Evolutionary conservation across 2,329 filamentous ascomycete genomes (phyloP).

Genomic region (Dothistroma septosporum): DNA sequence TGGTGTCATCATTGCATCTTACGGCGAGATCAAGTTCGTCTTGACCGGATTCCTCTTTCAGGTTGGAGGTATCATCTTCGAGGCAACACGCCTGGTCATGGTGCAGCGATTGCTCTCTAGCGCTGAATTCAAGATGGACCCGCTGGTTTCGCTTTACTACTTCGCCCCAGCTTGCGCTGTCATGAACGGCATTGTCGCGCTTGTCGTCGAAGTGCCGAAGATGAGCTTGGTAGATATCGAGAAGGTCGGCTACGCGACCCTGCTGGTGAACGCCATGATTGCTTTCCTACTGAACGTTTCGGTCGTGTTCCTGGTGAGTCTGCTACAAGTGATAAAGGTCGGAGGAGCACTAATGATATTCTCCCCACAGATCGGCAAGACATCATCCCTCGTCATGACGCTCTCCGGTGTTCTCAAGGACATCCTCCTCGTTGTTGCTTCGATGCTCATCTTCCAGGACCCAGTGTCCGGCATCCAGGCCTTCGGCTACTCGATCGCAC

Average conservation of each 20-base stretch:
- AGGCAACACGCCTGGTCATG: constrained; percentile 78
- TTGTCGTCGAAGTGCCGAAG: constrained; percentile 69
- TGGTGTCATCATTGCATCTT: constrained; percentile 88
- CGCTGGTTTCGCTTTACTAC: constrained; percentile 83
- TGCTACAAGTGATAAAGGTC: too few relatives aligned
- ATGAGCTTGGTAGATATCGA: constrained; percentile 67
- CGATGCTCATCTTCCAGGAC: constrained; percentile 77
- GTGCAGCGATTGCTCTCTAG: constrained; percentile 78
- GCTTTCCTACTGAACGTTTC: constrained; percentile 81
- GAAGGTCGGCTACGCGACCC: constrained; percentile 66
- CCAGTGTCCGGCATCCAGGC: constrained; percentile 71
- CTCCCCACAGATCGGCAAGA: constrained; percentile 69
- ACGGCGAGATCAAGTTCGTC: constrained; percentile 93
- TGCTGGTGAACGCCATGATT: constrained; percentile 71
- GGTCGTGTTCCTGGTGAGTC: constrained; percentile 75
- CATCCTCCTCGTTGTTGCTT: constrained; percentile 73
- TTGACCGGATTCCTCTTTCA: constrained; percentile 75
- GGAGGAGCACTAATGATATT: not conserved
- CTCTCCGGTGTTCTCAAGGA: constrained; percentile 86
- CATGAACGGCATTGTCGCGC: constrained; percentile 72
- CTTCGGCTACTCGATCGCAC: constrained; percentile 78
- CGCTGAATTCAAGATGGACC: constrained; percentile 87
- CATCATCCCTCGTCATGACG: constrained; percentile 78
- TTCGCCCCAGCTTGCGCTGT: constrained; percentile 78
- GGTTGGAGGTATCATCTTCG: constrained; percentile 72